phyloP scores from a whole-genome alignment of 148 eudicot genomes.

The Spergularia bocconei region DNA sequence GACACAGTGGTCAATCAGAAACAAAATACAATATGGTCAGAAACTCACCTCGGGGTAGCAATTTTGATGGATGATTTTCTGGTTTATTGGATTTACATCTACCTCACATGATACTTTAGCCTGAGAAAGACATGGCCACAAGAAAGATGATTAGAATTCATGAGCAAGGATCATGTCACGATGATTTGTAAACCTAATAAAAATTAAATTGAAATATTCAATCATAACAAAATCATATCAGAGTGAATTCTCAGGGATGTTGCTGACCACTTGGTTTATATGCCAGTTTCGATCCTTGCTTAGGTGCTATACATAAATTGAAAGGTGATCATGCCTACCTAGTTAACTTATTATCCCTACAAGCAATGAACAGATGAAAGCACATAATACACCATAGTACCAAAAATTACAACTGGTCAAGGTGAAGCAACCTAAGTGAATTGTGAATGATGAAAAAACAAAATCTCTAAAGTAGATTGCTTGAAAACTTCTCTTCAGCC shows the following conservation, averaged over 20 bases:
- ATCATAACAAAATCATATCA: background rate
- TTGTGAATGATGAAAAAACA: no score
- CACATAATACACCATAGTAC: background rate
- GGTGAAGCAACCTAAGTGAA: no score
- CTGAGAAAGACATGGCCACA: conserved; percentile 23
- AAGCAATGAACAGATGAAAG: background rate
- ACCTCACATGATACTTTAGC: conserved; percentile 54
- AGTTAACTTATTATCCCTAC: background rate
- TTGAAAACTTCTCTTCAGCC: no score
- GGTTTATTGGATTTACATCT: conserved; percentile 40
- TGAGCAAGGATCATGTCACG: background rate
- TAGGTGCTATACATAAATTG: background rate
- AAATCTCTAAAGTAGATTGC: no score
- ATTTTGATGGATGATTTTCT: conserved; percentile 49
- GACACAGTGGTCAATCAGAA: background rate
- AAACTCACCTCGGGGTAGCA: conserved; percentile 52
- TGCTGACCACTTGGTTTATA: background rate
- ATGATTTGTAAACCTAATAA: background rate
- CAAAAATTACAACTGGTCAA: no score
- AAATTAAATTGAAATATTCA: background rate
- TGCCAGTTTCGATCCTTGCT: background rate
- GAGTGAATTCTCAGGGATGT: background rate
- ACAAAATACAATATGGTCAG: background rate
- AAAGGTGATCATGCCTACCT: background rate
- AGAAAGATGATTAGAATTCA: background rate